Evolutionary conservation across 2,329 filamentous ascomycete species (phyloP).

Genomic region (Teratosphaeria nubilosa): DNA sequence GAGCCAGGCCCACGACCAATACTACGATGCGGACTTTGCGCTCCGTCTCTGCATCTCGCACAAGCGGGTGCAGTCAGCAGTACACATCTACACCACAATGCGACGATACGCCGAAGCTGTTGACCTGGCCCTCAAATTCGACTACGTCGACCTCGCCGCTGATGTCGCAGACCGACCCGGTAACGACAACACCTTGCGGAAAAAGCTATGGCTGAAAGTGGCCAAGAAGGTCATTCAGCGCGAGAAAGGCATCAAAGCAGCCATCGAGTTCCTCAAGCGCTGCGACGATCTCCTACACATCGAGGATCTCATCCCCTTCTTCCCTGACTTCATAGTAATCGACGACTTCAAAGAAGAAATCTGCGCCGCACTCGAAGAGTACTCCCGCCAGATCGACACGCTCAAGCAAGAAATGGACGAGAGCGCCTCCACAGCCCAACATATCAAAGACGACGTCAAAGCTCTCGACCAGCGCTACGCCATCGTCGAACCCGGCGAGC

Average conservation of each 20-base stretch:
- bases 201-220: slow-evolving; percentile 90
- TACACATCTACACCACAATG: slow-evolving; percentile 97
- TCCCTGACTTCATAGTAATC: slow-evolving; percentile 96
- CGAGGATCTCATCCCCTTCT: slow-evolving; percentile 95
- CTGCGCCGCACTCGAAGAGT: slow-evolving; percentile 84
- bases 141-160: slow-evolving; percentile 80
- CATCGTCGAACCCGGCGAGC: slow-evolving; percentile 91
- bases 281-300: slow-evolving; percentile 79
- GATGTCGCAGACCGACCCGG: slow-evolving; percentile 80
- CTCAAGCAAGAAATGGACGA: slow-evolving; percentile 95
- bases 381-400: slow-evolving; percentile 78
- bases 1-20: slow-evolving; percentile 59
- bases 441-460: slow-evolving; percentile 84
- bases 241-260: slow-evolving; percentile 69
- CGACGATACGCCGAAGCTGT: slow-evolving; percentile 88
- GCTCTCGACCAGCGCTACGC: slow-evolving; percentile 82
- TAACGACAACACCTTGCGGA: slow-evolving; percentile 64
- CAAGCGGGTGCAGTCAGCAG: slow-evolving; percentile 82
- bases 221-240: slow-evolving; percentile 88
- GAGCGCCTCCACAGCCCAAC: slow-evolving; percentile 72
- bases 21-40: slow-evolving; percentile 92
- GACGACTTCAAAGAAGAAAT: slow-evolving; percentile 99
- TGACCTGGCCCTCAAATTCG: slow-evolving; percentile 79
- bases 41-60: slow-evolving; percentile 91
- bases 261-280: slow-evolving; percentile 84